Evolutionary conservation across 257 asterid genomes (phyloP).

Genomic region (Solanum gandarillasii): DNA sequence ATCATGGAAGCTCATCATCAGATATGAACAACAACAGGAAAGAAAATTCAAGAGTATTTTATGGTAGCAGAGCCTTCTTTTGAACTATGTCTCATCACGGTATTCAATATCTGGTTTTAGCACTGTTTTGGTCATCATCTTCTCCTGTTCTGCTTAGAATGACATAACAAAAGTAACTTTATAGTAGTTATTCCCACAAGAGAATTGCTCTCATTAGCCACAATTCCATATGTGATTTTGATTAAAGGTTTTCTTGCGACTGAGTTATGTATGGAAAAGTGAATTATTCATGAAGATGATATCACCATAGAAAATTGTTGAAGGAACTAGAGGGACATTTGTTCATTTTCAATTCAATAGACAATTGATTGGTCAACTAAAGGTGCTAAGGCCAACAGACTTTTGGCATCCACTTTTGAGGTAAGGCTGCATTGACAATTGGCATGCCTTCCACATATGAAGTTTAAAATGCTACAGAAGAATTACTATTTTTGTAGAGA

Average conservation of each 20-base stretch:
- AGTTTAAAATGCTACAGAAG: neutral
- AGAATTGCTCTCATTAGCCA: neutral
- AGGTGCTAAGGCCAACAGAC: neutral
- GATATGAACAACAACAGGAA: slow-evolving; percentile 30
- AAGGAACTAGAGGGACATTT: neutral
- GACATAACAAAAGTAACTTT: neutral
- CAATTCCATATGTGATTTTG: neutral
- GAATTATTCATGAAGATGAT: neutral
- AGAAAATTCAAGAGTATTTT: slow-evolving; percentile 53
- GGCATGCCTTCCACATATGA: neutral
- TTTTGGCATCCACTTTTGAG: neutral
- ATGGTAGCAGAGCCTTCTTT: slow-evolving; percentile 83
- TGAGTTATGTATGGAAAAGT: neutral
- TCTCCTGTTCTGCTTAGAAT: neutral
- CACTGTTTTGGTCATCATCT: neutral
- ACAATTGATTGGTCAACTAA: neutral
- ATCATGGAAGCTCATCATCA: slow-evolving; percentile 2
- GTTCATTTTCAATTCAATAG: neutral
- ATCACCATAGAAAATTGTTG: neutral
- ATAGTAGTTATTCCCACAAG: neutral
- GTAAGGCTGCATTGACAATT: neutral
- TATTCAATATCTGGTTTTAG: neutral
- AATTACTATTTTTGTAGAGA: neutral
- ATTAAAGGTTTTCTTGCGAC: neutral
- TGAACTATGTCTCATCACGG: neutral